Base-by-base conservation (phyloP, 176 grass and related monocot genomes). In the Hsuehochloa calcarea region DNA sequence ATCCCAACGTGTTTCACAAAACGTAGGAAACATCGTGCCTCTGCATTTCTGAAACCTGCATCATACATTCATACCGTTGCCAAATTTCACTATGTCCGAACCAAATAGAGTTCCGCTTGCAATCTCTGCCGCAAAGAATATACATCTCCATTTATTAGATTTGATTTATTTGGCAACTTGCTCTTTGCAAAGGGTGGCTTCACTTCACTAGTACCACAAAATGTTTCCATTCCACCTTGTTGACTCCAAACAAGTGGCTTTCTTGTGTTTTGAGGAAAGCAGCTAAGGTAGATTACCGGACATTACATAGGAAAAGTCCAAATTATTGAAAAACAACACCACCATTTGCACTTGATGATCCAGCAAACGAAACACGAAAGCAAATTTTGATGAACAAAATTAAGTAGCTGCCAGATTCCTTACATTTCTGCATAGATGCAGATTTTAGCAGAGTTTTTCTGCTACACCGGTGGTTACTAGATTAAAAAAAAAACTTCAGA, bases 231-330 rank as follows among this genome's bases (percentile, higher is more conserved):
- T n/a, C n/a, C 20, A 59, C 47, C 6, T 27, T 37, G 60, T 69
- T 70, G 79, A 88, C 86, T 82, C 25, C 50, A 61, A 40, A 6
- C n/a, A 44, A 46, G 29, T 10, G 34, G 10, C 9, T 58, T 45
- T 47, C 40, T 38, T 69, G 49, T 55, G 63, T 50, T 82, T 22
- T 6, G 54, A 38, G 39, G 31, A 54, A 82, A 78, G 55, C 81
- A 66, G 75, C 62, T 67, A 19, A 66, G 46, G 74, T 80, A 15
- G 81, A 79, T 89, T 27, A 68, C 75, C 66, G 58, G 75, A 65
- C 25, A 17, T 65, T 7, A 23, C 6, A 22, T 26, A 41, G 23
- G 51, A 31, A 56, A 34, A 34, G 25, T 66, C 10, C 61, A 67
- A 25, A 51, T 16, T 14, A 15, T 52, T 66, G 11, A 58, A n/a